Conservation (phyloP, 371 early-diverging fungal species). For the Apophysomyces ossiformis region DNA sequence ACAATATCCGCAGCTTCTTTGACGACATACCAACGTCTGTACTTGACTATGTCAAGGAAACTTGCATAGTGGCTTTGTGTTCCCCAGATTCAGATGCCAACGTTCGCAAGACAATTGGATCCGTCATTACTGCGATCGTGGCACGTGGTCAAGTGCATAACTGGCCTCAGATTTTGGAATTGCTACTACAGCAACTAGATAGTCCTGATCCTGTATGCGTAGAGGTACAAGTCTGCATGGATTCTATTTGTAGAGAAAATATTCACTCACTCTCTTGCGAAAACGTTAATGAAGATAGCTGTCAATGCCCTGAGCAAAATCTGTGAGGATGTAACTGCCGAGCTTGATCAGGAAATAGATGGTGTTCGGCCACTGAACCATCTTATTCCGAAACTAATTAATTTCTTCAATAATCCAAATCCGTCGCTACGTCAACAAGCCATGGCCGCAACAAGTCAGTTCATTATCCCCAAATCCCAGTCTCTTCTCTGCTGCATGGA, state of each 20-base stretch:
- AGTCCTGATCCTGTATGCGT: constrained; percentile 64
- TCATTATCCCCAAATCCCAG: constrained; percentile 66
- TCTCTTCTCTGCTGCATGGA: constrained; percentile 69
- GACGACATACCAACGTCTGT: constrained; percentile 58
- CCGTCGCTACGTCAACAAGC: constrained; percentile 74
- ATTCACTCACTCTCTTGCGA: not conserved
- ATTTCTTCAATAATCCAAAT: constrained; percentile 72
- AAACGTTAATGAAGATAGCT: constrained; percentile 66
- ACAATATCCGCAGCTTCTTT: constrained; percentile 70
- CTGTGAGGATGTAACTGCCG: constrained; percentile 86
- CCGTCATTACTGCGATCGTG: constrained; percentile 85
- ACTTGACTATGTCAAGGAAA: constrained; percentile 74
- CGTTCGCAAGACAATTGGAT: constrained; percentile 65
- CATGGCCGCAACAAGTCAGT: constrained; percentile 79
- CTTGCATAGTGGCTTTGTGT: constrained; percentile 58
- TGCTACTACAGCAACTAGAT: constrained; percentile 72
- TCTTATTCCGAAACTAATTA: constrained; percentile 84
- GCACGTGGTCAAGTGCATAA: constrained; percentile 66
- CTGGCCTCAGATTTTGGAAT: constrained; percentile 82
- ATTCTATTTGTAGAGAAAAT: not conserved
- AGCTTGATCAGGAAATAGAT: constrained; percentile 74
- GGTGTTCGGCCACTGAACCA: constrained; percentile 70
- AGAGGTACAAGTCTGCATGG: constrained; percentile 57
- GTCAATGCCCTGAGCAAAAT: constrained; percentile 86
- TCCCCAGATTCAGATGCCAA: constrained; percentile 67